Base-by-base conservation (phyloP, 768 basidiomycete species). In the Neoboletus subvelutipes region DNA sequence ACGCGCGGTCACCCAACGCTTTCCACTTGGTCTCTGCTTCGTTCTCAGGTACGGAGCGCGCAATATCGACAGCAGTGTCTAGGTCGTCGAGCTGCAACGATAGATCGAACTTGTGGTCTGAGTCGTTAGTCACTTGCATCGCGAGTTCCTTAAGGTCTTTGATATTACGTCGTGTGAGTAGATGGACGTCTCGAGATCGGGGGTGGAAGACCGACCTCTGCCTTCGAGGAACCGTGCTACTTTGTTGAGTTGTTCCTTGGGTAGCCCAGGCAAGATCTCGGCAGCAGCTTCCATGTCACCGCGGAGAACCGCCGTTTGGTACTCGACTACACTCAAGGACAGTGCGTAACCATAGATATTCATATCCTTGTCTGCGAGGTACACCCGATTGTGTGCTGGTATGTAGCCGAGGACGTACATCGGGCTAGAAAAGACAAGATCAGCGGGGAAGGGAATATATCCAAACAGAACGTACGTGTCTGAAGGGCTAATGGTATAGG, bases 111-210 rank as follows among this genome's bases (percentile, higher is more conserved):
- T 93, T 94, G 76, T 99, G 97, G 68, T 98, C 96, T 0, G 88
- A 80, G 67, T 98, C 97, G 3, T 84, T 90, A 0, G 95, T 94
- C 7, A 99, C 85, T 63, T 86, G 74, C 54, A 98, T 76, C 0
- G 97, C 97, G n/a, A 98, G 85, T 62, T 97, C 92, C 74, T 93
- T 94, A 63, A 95, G 80, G 62, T 92, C 95, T n/a, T n/a, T n/a
- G 12, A 22, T 20, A 20, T 6, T 58, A 48, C 31, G 13, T 59
- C 45, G 45, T 12, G 22, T 66, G 33, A 65, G 48, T 17, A 34
- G 26, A 42, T 7, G 22, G 2, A n/a, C 18, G 3, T 39, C 18
- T 40, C n/a, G 12, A 7, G 28, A 45, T 40, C 13, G 28, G 11
- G 50, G 28, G 18, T 28, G 9, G 20, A 50, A 11, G 39, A 50